A percentile compares a stretch with the other conserved stretches of the same genome.
These are phyloP conservation scores for Didymella keratinophila DNA, from an alignment of 2,329 filamentous ascomycete genomes.

Conservation along the genomic window DNA sequence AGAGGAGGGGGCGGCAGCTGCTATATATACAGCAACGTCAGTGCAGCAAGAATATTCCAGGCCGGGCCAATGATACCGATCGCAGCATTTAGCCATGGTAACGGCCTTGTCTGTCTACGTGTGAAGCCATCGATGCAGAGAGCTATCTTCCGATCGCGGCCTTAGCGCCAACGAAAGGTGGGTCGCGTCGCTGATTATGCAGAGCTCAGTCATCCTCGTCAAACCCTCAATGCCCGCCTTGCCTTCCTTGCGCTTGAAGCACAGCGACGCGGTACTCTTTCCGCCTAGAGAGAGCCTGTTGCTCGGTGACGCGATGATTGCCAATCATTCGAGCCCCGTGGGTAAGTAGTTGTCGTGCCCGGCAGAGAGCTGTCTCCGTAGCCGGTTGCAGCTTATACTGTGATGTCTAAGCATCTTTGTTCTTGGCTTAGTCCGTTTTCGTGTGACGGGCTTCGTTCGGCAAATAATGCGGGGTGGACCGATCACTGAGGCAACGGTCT, in stretches of 20 bases:
- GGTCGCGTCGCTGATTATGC: constrained; percentile 18
- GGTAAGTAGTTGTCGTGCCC: constrained; percentile 13
- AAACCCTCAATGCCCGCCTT: constrained; percentile 6
- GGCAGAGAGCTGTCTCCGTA: constrained; percentile 11
- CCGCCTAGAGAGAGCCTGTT: neutral
- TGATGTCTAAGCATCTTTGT: constrained; percentile 28
- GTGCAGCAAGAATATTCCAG: constrained; percentile 11
- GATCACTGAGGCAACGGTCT: constrained; percentile 1
- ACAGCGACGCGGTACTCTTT: constrained; percentile 8
- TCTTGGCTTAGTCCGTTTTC: constrained; percentile 24
- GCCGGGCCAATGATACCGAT: constrained; percentile 22
- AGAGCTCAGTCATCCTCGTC: constrained; percentile 26
- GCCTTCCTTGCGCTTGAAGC: neutral
- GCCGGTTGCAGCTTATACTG: constrained; percentile 17
- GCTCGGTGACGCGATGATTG: constrained; percentile 2
- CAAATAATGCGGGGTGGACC: constrained; percentile 27
- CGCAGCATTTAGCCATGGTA: constrained; percentile 7
- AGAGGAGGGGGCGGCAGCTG: constrained; percentile 6
- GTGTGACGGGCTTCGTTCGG: constrained; percentile 16
- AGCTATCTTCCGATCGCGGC: constrained; percentile 15
- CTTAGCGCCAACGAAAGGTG: constrained; percentile 17
- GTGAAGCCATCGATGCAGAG: constrained; percentile 18
- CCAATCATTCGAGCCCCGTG: neutral
- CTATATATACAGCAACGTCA: constrained; percentile 16
- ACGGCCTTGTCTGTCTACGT: constrained; percentile 1